Conservation (phyloP, 2,329 filamentous ascomycete genomes). For the Aspergillus niger region DNA sequence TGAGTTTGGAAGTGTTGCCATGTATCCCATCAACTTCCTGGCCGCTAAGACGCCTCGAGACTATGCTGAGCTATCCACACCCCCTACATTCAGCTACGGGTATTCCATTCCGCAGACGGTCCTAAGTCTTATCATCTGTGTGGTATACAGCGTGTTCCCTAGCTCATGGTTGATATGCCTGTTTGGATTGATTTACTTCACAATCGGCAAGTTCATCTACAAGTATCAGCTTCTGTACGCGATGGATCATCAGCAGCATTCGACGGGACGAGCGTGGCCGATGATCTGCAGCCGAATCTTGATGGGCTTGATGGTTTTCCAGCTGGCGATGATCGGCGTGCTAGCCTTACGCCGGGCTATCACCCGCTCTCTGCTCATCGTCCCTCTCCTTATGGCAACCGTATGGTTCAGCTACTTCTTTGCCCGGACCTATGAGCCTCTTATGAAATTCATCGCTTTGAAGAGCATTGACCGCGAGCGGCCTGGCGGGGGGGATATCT, state of each 20-base stretch:
- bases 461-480: constrained; percentile 73
- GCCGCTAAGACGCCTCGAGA: constrained; percentile 86
- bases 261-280: constrained; percentile 86
- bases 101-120: constrained; percentile 93
- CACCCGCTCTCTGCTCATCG: constrained; percentile 68
- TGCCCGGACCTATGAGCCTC: constrained; percentile 75
- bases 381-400: constrained; percentile 76
- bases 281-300: constrained; percentile 95
- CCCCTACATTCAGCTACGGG: constrained; percentile 89
- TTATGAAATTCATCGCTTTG: constrained; percentile 90
- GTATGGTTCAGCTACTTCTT: constrained; percentile 90
- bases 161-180: constrained; percentile 79
- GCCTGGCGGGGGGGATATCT: constrained; percentile 44
- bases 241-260: constrained; percentile 79
- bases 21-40: constrained; percentile 80
- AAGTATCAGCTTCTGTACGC: constrained; percentile 91
- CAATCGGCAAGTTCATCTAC: constrained; percentile 48
- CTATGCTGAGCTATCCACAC: constrained; percentile 76
- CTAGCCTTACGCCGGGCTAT: constrained; percentile 75
- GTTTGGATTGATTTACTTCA: constrained; percentile 68
- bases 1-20: constrained; percentile 79
- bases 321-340: constrained; percentile 86
- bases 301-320: constrained; percentile 82
- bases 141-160: constrained; percentile 87
- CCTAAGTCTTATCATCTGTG: constrained; percentile 89